Conservation (phyloP, 2,329 filamentous ascomycete species). For the Amesomyces nigricolor region DNA sequence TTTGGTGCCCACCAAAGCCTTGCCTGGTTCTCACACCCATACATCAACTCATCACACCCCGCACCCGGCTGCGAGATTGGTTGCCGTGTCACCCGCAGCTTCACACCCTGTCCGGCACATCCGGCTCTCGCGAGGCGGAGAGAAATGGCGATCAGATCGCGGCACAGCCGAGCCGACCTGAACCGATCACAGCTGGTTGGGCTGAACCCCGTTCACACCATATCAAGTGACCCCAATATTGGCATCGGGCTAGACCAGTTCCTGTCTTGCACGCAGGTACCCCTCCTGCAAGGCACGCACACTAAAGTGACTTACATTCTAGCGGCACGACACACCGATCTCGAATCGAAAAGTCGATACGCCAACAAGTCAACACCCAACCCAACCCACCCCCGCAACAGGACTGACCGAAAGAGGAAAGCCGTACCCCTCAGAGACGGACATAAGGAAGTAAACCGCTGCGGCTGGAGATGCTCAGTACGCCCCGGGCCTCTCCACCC, state of each 20-base stretch:
- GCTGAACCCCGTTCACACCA: background rate
- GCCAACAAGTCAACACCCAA: background rate
- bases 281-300: constrained; percentile 1
- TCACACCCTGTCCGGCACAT: background rate
- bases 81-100: background rate
- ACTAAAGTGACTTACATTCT: background rate
- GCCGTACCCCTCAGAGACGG: background rate
- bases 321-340: background rate
- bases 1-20: background rate
- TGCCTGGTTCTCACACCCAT: background rate
- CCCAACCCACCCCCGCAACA: background rate
- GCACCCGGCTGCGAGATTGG: background rate
- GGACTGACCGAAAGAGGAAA: constrained; percentile 1
- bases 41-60: background rate
- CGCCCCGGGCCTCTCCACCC: constrained; percentile 41
- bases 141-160: background rate
- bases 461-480: constrained; percentile 36
- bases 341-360: background rate
- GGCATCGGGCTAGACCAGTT: constrained; percentile 12
- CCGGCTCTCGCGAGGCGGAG: background rate
- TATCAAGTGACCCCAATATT: constrained; percentile 14
- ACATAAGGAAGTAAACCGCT: too few relatives aligned
- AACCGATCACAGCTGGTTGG: background rate
- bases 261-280: constrained; percentile 3
- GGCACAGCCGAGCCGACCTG: constrained; percentile 3